Evolutionary conservation across 148 eudicot species (phyloP).

Genomic region (Fagopyrum esculentum): DNA sequence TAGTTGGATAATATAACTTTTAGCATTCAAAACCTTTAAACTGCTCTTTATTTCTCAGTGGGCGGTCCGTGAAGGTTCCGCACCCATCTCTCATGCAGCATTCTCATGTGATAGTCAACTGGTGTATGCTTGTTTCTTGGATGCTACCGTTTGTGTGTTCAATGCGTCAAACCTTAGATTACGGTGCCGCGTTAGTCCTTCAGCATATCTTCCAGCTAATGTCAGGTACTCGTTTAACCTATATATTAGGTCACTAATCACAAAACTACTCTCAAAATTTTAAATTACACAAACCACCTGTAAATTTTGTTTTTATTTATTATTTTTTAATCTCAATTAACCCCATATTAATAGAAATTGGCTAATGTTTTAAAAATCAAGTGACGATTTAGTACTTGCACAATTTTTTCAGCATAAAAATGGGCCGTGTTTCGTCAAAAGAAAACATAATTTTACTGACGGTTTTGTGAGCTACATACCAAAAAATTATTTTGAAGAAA

Average conservation of each 20-base stretch:
- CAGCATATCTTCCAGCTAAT: constrained; percentile 60
- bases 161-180: constrained; percentile 60
- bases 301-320: too few species aligned
- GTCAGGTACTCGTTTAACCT: constrained; percentile 35
- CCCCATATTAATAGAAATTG: too few species aligned
- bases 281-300: too few species aligned
- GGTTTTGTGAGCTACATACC: too few species aligned
- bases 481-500: too few species aligned
- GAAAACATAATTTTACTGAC: too few species aligned
- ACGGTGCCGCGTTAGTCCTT: constrained; percentile 71
- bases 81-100: constrained; percentile 79
- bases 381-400: too few species aligned
- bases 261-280: too few species aligned
- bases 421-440: too few species aligned
- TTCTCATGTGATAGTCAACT: constrained; percentile 88
- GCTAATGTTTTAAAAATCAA: too few species aligned
- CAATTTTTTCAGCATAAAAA: too few species aligned
- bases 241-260: not conserved
- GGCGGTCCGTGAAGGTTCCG: constrained; percentile 61
- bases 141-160: constrained; percentile 74
- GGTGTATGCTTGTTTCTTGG: constrained; percentile 75
- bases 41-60: constrained; percentile 41
- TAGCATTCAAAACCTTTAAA: not conserved
- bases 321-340: too few species aligned
- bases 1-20: not conserved